These are phyloP conservation scores for Marchantia paleacea DNA, from an alignment of 225 moss, liverwort and hornwort species.

Conservation along the genomic window DNA sequence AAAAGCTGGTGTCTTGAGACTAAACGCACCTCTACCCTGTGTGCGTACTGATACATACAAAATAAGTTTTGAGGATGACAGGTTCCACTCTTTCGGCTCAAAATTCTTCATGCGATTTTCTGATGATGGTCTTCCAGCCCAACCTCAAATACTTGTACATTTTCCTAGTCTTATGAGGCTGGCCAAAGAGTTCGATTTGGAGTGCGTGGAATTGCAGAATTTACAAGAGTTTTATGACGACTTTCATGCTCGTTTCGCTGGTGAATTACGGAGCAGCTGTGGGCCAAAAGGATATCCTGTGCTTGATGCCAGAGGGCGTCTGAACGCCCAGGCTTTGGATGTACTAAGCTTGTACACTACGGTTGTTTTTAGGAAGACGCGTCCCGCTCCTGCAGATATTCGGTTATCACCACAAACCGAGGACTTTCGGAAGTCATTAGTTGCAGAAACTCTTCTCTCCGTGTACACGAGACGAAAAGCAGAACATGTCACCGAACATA, in stretches of 20 bases:
- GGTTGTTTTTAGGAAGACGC: slow-evolving; percentile 75
- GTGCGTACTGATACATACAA: slow-evolving; percentile 81
- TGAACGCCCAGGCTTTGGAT: slow-evolving; percentile 70
- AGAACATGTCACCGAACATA: neutral
- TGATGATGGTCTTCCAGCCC: slow-evolving; percentile 65
- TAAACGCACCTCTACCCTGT: slow-evolving; percentile 70
- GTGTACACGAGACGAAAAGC: slow-evolving; percentile 10
- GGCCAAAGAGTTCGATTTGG: slow-evolving; percentile 78
- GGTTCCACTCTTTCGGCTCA: slow-evolving; percentile 84
- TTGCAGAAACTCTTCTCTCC: neutral
- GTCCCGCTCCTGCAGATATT: slow-evolving; percentile 22
- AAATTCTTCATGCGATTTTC: slow-evolving; percentile 82
- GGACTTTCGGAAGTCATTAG: slow-evolving; percentile 9
- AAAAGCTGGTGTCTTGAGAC: slow-evolving; percentile 80
- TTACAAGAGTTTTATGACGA: slow-evolving; percentile 88
- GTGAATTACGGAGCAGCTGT: slow-evolving; percentile 71
- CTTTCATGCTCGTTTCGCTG: slow-evolving; percentile 71
- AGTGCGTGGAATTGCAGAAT: slow-evolving; percentile 91
- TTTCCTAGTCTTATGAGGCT: slow-evolving; percentile 86
- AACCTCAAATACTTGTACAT: slow-evolving; percentile 88
- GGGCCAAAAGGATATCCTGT: slow-evolving; percentile 75
- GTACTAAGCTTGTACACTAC: slow-evolving; percentile 88
- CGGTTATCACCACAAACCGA: slow-evolving; percentile 5
- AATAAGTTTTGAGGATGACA: slow-evolving; percentile 93
- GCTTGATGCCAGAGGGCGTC: slow-evolving; percentile 55